Base-by-base conservation (phyloP, 2,329 filamentous ascomycete species). In the Xylaria sp. region DNA sequence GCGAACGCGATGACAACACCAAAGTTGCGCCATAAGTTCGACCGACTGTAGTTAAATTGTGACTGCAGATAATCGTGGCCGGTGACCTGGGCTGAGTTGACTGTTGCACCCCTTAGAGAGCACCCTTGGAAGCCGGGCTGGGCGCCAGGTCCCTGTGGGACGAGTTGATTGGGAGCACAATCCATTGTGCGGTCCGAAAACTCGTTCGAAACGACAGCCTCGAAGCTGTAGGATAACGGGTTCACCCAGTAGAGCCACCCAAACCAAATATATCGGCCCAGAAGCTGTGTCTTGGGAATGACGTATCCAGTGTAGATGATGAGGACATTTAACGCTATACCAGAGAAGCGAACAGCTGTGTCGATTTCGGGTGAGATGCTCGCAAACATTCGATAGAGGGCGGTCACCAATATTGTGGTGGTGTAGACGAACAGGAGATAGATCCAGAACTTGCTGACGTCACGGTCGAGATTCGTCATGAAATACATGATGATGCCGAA, bases 401-500 rank as follows among this genome's bases (percentile, higher is more conserved):
- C 75, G 15, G 78, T 79, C 31, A 76, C 69, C 60, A 74, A 72
- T 13, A 79, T 68, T 0, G 78, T 78, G 6, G 73, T 77, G 15
- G 69, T 69, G 60, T 78, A 80, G 15, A 88, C 85, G 70, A 92
- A 88, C 0, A 91, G 78, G 69, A 88, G 86, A 73, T 88, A 87
- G 63, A 90, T 89, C 76, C 91, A 92, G 78, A 91, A 92, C 28
- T 90, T 85, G 52, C 88, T 90, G 0, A 91, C 85, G 34, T 88
- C 87, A 34, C 90, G 83, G 63, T 90, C 85, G 1, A 95, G 84
- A 60, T 91, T 89, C 0, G 90, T 88, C 90, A 95, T 90, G 80
- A 94, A 94, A 82, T 94, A 95, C 46, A 94, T 83, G 20, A 90
- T 86, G 48, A 93, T 57, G 70, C 92, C 92, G 81, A 94, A 94